Conservation (phyloP, 2,329 filamentous ascomycete species). For the Hirsutella minnesotensis region DNA sequence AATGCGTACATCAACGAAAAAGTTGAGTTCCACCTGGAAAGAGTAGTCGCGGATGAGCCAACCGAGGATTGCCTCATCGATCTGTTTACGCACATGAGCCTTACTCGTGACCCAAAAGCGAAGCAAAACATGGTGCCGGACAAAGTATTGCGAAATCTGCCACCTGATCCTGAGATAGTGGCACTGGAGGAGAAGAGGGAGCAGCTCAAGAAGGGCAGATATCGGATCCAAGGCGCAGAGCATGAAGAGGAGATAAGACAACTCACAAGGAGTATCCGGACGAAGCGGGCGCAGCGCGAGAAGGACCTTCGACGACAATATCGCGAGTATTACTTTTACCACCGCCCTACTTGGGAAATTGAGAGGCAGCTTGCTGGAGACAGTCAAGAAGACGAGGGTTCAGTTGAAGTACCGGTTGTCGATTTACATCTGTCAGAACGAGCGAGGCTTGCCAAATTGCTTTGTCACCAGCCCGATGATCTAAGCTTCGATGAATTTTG, state of each 20-base stretch:
- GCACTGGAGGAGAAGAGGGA: conserved; percentile 7
- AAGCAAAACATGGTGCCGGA: conserved; percentile 14
- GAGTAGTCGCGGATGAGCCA: too few species aligned
- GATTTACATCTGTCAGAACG: too few species aligned
- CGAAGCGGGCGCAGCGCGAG: conserved; percentile 7
- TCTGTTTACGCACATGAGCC: too few species aligned
- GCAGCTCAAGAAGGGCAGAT: conserved; percentile 11
- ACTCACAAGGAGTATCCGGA: conserved; percentile 9
- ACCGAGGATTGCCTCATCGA: too few species aligned
- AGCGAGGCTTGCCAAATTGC: too few species aligned
- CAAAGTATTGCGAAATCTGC: conserved; percentile 10
- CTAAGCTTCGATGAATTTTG: not conserved
- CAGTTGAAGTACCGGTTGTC: too few species aligned
- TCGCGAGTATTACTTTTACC: conserved; percentile 12
- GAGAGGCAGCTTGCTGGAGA: conserved; percentile 6
- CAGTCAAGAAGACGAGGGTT: too few species aligned
- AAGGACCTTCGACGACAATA: conserved; percentile 9
- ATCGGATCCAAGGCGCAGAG: conserved; percentile 9
- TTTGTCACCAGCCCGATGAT: not conserved
- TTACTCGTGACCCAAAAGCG: conserved; percentile 12
- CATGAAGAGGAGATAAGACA: conserved; percentile 12
- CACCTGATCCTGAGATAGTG: conserved; percentile 13
- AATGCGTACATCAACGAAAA: too few species aligned
- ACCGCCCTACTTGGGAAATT: too few species aligned
- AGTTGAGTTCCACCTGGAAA: too few species aligned